These are phyloP conservation scores for Stachybotrys chlorohalonatus DNA, from an alignment of 2,329 filamentous ascomycete species.

Conservation along the genomic window DNA sequence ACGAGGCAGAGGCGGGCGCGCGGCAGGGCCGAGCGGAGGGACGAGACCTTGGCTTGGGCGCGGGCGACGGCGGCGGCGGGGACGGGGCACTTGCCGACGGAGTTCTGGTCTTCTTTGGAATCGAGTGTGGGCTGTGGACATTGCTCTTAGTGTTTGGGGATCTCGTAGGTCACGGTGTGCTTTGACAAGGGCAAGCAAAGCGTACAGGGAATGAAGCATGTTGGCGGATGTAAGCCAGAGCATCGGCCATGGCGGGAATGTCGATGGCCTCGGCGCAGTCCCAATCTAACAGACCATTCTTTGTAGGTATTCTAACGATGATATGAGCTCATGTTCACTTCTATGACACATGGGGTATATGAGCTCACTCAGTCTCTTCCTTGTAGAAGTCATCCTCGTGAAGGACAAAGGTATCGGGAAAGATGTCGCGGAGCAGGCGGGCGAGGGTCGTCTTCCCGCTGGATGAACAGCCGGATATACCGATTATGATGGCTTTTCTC, in stretches of 20 bases:
- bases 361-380: constrained; percentile 55
- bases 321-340: not conserved
- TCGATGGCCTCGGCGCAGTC: constrained; percentile 78
- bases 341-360: not conserved
- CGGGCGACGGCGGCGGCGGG: constrained; percentile 34
- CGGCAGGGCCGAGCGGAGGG: constrained; percentile 36
- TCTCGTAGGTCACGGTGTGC: not conserved
- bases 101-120: constrained; percentile 51
- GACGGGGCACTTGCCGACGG: constrained; percentile 46
- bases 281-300: constrained; percentile 70
- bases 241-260: constrained; percentile 55
- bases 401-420: constrained; percentile 70
- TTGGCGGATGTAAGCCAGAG: constrained; percentile 60
- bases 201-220: constrained; percentile 58
- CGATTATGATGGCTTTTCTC: constrained; percentile 56
- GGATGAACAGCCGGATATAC: constrained; percentile 81
- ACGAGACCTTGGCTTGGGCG: constrained; percentile 36
- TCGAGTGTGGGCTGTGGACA: constrained; percentile 16
- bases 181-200: not conserved
- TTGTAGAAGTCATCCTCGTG: constrained; percentile 97
- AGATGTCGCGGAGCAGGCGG: constrained; percentile 72
- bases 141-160: not conserved
- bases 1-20: constrained; percentile 57
- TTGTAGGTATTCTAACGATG: constrained; percentile 39
- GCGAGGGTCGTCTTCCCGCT: constrained; percentile 94